Conservation (phyloP, 1,284 basidiomycete genomes). For the Peniophora sp. region DNA sequence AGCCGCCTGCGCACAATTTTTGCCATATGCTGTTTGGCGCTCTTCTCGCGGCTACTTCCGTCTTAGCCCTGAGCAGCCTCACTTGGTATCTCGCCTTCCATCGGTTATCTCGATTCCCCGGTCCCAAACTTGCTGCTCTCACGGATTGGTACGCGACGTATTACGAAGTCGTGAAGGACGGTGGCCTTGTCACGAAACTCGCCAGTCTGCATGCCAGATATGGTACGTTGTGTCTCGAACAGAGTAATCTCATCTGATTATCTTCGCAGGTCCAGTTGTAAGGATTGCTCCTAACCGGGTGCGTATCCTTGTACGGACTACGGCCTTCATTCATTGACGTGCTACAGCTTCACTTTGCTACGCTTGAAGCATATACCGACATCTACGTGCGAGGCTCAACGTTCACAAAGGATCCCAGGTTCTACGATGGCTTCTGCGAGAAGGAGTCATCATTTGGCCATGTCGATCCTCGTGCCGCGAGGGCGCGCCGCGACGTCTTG, state of each 20-base stretch:
- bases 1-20: no score
- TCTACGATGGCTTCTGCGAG: constrained; percentile 19
- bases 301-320: background rate
- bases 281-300: constrained; percentile 16
- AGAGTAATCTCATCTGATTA: background rate
- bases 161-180: constrained; percentile 10
- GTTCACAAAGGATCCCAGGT: constrained; percentile 19
- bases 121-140: constrained; percentile 14
- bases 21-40: no score
- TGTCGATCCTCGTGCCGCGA: constrained; percentile 17
- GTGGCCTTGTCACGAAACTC: constrained; percentile 10
- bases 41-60: no score
- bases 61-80: no score
- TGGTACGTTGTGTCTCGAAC: constrained; percentile 10
- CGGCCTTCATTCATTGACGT: background rate
- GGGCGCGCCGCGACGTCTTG: constrained; percentile 19
- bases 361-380: constrained; percentile 19
- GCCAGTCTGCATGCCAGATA: constrained; percentile 13
- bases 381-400: constrained; percentile 20
- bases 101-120: constrained; percentile 17
- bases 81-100: constrained; percentile 5
- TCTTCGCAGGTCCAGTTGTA: constrained; percentile 13
- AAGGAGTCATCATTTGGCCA: constrained; percentile 17
- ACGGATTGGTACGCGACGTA: constrained; percentile 14
- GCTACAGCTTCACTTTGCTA: constrained; percentile 23